Evolutionary conservation across 2,329 filamentous ascomycete genomes (phyloP).

Genomic region (Trichoderma lentiforme): DNA sequence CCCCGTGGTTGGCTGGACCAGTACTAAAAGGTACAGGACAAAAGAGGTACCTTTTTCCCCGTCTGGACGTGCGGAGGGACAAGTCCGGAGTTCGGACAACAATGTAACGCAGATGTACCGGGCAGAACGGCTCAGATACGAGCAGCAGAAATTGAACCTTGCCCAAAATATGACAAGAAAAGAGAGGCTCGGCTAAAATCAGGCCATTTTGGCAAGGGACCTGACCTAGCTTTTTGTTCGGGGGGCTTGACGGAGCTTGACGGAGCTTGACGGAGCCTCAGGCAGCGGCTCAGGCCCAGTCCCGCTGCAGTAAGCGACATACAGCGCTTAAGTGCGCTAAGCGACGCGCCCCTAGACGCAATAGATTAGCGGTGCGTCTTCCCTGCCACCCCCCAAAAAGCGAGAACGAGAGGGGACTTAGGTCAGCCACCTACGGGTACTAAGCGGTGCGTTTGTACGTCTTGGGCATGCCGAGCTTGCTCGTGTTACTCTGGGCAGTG

Average conservation of each 20-base stretch:
- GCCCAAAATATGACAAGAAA: neutral
- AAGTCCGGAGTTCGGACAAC: neutral
- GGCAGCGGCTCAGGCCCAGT: neutral
- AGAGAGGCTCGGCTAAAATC: conserved; percentile 1
- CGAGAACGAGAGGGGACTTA: neutral
- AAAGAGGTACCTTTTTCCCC: neutral
- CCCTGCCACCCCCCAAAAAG: neutral
- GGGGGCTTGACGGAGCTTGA: neutral
- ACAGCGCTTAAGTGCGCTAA: conserved; percentile 19
- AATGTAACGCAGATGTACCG: neutral
- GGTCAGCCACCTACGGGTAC: neutral
- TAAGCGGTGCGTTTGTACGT: neutral
- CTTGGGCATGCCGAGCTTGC: neutral
- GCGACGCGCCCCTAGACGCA: conserved; percentile 17
- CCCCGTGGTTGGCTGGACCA: neutral
- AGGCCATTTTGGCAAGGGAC: neutral
- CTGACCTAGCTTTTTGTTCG: neutral
- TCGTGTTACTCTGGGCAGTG: neutral
- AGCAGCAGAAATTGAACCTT: neutral
- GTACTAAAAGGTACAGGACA: neutral
- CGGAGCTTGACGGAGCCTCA: neutral
- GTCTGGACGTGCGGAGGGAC: neutral
- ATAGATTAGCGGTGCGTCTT: neutral
- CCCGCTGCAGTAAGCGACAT: conserved; percentile 15
- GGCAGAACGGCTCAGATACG: neutral